Evolutionary conservation across 106 monocot species (phyloP), one percentile per base, ranked within the genome.

Genomic region (Amphibolis antarctica): DNA sequence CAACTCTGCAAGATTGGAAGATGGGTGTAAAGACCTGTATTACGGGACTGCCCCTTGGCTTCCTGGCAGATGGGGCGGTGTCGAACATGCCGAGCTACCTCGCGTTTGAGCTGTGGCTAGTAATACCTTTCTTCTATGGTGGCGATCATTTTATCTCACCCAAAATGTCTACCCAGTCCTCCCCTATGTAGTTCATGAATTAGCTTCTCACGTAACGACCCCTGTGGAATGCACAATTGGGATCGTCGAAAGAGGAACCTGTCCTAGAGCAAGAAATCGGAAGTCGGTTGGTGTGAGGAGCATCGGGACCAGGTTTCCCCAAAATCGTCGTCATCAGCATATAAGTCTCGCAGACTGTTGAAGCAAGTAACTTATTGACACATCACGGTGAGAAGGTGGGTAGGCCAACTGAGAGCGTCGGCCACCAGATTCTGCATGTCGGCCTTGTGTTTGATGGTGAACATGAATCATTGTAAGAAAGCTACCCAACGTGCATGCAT

Each of bases 371-470:
- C n/a, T n/a, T n/a, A n/a, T n/a, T n/a, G n/a, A 58, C 24, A 25
- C 1, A 58, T 58, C 4, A 25, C 27, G 3, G 27, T 25, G 4
- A 59, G 59, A 13, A 59, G 17, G 19, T 23, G 17, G 5, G 30
- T 14, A 5, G 0, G 20, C 31, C 20, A 18, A 19, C 60, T 60
- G 17, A 60, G 18, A n/a, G 60, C 60, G 42, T 60, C 60, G 42
- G 1, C 60, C 15, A 60, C 36, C 42, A n/a, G n/a, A n/a, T n/a
- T n/a, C n/a, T n/a, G n/a, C n/a, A n/a, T n/a, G n/a, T n/a, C n/a
- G n/a, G n/a, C 42, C 20, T 60, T 60, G 60, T 60, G 60, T n/a
- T 60, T 60, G 15, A 60, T 36, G 9, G 20, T 14, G 0, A 29
- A 36, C 1, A 19, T n/a, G 18, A 60, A 60, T 9, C 14, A 9